These are phyloP conservation scores for Aspergillus baeticus DNA, from an alignment of 495 filamentous ascomycete genomes.

Conservation along the genomic window DNA sequence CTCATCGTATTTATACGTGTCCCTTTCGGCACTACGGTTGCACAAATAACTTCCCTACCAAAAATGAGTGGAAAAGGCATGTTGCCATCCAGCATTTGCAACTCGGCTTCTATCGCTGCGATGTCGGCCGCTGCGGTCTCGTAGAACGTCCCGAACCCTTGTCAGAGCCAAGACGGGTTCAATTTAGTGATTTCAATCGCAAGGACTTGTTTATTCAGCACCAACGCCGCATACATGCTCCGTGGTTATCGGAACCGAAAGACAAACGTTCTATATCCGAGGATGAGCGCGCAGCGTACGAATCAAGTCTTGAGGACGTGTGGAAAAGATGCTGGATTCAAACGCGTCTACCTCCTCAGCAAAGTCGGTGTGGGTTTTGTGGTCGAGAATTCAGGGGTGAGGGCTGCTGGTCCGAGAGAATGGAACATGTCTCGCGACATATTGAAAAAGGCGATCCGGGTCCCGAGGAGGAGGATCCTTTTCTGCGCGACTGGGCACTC, in stretches of 20 bases:
- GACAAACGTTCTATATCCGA: conserved; percentile 39
- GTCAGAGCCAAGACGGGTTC: conserved; percentile 3
- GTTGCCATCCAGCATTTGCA: conserved; percentile 77
- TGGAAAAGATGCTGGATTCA: conserved; percentile 56
- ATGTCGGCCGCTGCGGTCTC: conserved; percentile 59
- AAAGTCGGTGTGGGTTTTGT: conserved; percentile 71
- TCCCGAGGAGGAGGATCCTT: conserved; percentile 40
- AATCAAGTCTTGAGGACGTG: conserved; percentile 44
- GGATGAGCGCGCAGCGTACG: conserved; percentile 37
- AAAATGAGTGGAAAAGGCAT: conserved; percentile 97
- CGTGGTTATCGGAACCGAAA: conserved; percentile 36
- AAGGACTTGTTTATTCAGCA: conserved; percentile 94
- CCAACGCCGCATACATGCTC: conserved; percentile 82
- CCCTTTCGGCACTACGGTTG: conserved; percentile 81
- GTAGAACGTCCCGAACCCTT: not conserved
- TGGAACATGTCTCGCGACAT: conserved; percentile 90
- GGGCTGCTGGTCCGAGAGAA: conserved; percentile 73
- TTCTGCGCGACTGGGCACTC: conserved; percentile 52
- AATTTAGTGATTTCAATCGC: conserved; percentile 75
- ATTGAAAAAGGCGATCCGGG: conserved; percentile 54
- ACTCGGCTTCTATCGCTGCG: conserved; percentile 77
- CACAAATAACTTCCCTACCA: conserved; percentile 77
- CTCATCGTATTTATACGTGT: conserved; percentile 68
- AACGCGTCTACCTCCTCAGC: conserved; percentile 58
- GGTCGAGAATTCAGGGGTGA: conserved; percentile 54